A percentile compares a stretch with the other conserved stretches of the same genome.
Conservation (phyloP, 441 rosid species). For the Erodium moschatum region DNA sequence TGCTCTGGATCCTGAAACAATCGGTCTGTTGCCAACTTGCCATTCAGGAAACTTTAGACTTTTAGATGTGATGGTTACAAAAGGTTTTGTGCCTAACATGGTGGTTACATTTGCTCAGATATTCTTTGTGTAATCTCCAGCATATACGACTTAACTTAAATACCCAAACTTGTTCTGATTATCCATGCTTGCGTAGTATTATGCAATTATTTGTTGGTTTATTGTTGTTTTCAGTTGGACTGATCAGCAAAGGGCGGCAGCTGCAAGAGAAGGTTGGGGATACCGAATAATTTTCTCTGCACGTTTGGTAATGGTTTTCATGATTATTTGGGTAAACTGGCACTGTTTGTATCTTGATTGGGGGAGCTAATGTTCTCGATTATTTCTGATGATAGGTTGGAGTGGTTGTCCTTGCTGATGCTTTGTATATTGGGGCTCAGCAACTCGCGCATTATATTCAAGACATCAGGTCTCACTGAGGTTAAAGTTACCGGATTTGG, state of each 20-base stretch:
- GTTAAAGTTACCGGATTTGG: neutral
- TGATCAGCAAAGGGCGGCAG: slow-evolving; percentile 82
- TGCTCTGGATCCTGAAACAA: too few species aligned
- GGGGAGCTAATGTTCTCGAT: slow-evolving; percentile 6
- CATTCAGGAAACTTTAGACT: too few species aligned
- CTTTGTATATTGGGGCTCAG: slow-evolving; percentile 7
- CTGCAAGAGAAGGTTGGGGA: slow-evolving; percentile 91
- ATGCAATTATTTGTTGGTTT: slow-evolving; percentile 12
- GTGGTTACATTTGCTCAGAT: too few species aligned
- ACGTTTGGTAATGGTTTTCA: slow-evolving; percentile 52
- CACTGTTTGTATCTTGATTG: slow-evolving; percentile 2
- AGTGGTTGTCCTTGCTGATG: slow-evolving; percentile 3
- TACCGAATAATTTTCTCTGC: slow-evolving; percentile 62
- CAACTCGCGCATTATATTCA: neutral
- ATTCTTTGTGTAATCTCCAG: too few species aligned
- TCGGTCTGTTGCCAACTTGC: too few species aligned
- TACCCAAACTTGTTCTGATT: too few species aligned
- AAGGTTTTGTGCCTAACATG: too few species aligned
- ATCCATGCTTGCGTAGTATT: neutral
- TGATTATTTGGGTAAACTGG: slow-evolving; percentile 8
- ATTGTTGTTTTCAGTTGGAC: slow-evolving; percentile 59
- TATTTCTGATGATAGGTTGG: slow-evolving; percentile 6
- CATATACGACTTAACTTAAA: too few species aligned
- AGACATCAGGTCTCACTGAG: neutral
- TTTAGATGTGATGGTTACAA: too few species aligned